A percentile compares a stretch with the other conserved stretches of the same genome.
These are phyloP conservation scores for Colletotrichum chlorophyti DNA, from an alignment of 2,329 filamentous ascomycete genomes.

Conservation along the genomic window DNA sequence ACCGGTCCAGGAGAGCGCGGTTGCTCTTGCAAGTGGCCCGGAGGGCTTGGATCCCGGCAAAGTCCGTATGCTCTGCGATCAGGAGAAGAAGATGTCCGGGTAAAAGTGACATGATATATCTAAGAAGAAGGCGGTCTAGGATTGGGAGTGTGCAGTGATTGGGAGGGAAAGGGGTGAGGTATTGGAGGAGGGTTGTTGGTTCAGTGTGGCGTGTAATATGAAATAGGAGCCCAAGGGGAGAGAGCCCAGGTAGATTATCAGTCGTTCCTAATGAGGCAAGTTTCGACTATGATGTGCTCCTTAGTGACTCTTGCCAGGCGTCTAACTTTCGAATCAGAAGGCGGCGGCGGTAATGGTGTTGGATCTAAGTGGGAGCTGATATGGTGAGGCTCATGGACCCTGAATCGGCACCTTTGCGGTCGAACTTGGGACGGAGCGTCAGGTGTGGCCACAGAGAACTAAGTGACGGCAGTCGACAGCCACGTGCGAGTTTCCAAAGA, in stretches of 20 bases:
- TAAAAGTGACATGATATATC: slow-evolving; percentile 21
- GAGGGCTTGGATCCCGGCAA: slow-evolving; percentile 18
- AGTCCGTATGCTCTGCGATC: slow-evolving; percentile 15
- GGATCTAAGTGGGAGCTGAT: neutral
- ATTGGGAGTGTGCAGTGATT: too few relatives aligned
- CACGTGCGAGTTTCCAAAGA: neutral
- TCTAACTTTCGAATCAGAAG: too few relatives aligned
- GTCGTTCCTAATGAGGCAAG: too few relatives aligned
- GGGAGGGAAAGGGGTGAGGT: too few relatives aligned
- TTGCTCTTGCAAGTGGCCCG: slow-evolving; percentile 18
- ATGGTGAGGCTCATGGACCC: neutral
- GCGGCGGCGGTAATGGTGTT: neutral
- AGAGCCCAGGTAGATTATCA: too few relatives aligned
- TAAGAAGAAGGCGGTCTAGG: neutral
- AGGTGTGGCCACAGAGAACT: neutral
- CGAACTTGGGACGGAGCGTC: neutral
- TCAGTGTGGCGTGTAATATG: too few relatives aligned
- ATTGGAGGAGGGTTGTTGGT: too few relatives aligned
- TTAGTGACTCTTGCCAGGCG: too few relatives aligned
- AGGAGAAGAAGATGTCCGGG: slow-evolving; percentile 22
- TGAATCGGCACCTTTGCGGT: neutral
- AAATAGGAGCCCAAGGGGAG: too few relatives aligned
- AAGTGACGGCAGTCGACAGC: neutral
- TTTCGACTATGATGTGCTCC: too few relatives aligned
- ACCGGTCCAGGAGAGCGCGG: slow-evolving; percentile 20